Evolutionary conservation across 352 stramenopile species (phyloP), one percentile per base, ranked within the genome.

Genomic region (Globisporangium barbulae): DNA sequence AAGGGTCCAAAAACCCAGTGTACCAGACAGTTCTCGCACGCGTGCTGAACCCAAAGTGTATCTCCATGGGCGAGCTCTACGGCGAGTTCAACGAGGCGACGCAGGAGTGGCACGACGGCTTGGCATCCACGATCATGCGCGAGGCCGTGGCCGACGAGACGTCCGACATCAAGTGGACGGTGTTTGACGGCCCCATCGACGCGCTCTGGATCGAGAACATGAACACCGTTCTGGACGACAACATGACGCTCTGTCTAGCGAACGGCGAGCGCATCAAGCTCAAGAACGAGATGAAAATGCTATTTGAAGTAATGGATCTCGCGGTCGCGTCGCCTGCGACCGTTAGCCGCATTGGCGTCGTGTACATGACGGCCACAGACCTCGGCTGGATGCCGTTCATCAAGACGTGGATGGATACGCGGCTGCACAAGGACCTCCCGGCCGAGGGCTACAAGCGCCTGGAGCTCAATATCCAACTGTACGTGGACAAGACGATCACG

Each of bases 141-240:
- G 81, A 90, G 59, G 83, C 80, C 8, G 86, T 96, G 7, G 76
- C 70, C 3, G 85, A 94, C 39, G 81, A 89, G 45, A 76, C 65
- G 0, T 63, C 68, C 0, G 81, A 95, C 42, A 75, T 81, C 35
- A 90, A 88, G 50, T 98, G 93, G 93, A 97, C 88, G 0, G 85
- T 98, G 5, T 98, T 98, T 39, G 93, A 98, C 63, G 93, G 93
- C 2, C 93, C 93, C 10, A 97, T 98, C 56, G 93, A 98, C 68
- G 89, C 93, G n/a, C 71, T 98, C 8, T 98, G 93, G 93, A 98
- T 98, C 45, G 93, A 98, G 67, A 98, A 98, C 71, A 97, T 98
- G 91, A 98, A 98, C 76, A 98, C 93, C 1, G 93, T 98, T 0
- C 67, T 98, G 6, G 93, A 98, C 64, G 93, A 98, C 72, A 98